These are phyloP conservation scores for Didymellaceae sp. DNA, from an alignment of 2,329 filamentous ascomycete genomes.

Conservation along the genomic window DNA sequence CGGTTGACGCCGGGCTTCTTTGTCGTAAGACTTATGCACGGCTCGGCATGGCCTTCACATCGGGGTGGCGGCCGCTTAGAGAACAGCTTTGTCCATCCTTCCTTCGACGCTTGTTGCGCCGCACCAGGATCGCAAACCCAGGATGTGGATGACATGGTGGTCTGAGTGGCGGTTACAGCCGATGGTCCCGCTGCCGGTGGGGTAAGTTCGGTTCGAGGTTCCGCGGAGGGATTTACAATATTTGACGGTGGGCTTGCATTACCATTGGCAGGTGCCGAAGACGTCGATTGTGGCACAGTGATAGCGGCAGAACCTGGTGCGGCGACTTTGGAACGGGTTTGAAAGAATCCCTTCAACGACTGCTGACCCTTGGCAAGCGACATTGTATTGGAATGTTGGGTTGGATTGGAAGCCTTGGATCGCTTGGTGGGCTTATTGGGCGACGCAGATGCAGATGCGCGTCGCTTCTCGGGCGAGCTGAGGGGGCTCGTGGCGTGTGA, in stretches of 20 bases:
- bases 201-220: slow-evolving; percentile 3
- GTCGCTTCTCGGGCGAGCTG: slow-evolving; percentile 42
- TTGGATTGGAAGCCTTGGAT: slow-evolving; percentile 52
- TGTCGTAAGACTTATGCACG: slow-evolving; percentile 81
- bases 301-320: slow-evolving; percentile 11
- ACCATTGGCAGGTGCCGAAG: slow-evolving; percentile 1
- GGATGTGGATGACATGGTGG: slow-evolving; percentile 16
- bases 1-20: slow-evolving; percentile 90
- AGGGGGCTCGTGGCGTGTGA: slow-evolving; percentile 23
- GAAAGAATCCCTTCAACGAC: slow-evolving; percentile 80
- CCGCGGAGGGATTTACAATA: background rate
- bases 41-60: slow-evolving; percentile 84
- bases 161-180: slow-evolving; percentile 6
- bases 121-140: slow-evolving; percentile 32
- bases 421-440: slow-evolving; percentile 53
- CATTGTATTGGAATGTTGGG: slow-evolving; percentile 27
- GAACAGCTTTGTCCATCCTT: slow-evolving; percentile 86
- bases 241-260: slow-evolving; percentile 3
- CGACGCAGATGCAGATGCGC: slow-evolving; percentile 26
- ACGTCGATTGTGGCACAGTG: slow-evolving; percentile 4
- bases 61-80: slow-evolving; percentile 74
- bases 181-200: slow-evolving; percentile 10
- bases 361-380: slow-evolving; percentile 58
- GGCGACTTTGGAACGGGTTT: slow-evolving; percentile 43
- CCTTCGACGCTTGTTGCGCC: slow-evolving; percentile 69